Evolutionary conservation across 306 rosid genomes (phyloP).

Genomic region (Casuarina glauca): DNA sequence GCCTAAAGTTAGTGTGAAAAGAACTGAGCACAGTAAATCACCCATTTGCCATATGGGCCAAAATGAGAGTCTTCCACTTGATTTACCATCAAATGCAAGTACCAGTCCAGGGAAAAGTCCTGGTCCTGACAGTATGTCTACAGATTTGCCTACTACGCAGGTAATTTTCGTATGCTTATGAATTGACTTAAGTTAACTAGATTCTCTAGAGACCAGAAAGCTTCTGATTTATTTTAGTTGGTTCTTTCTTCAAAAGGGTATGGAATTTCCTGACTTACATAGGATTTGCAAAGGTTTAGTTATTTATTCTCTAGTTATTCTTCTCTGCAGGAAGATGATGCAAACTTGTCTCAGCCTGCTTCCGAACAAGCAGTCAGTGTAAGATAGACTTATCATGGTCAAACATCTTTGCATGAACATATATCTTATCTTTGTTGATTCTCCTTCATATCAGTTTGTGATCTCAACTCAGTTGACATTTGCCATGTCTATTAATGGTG

Average conservation of each 20-base stretch:
- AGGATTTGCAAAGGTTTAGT: neutral
- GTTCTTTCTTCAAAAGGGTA: neutral
- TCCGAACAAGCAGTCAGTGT: constrained; percentile 39
- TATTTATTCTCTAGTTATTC: neutral
- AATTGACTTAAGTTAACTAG: constrained; percentile 1
- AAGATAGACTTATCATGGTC: constrained; percentile 32
- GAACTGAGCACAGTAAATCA: constrained; percentile 27
- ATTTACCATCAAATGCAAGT: constrained; percentile 46
- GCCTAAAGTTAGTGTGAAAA: constrained; percentile 61
- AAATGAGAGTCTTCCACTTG: constrained; percentile 50
- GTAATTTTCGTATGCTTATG: constrained; percentile 34
- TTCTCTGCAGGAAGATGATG: constrained; percentile 46
- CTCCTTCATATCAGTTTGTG: constrained; percentile 5
- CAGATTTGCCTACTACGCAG: constrained; percentile 57
- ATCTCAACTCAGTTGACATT: neutral
- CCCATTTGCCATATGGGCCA: constrained; percentile 40
- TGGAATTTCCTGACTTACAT: constrained; percentile 12
- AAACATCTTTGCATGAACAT: constrained; percentile 46
- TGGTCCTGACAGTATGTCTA: constrained; percentile 37
- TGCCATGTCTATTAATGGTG: neutral
- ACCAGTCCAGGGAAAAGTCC: constrained; percentile 43
- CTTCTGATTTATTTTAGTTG: neutral
- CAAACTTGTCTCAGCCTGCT: constrained; percentile 24
- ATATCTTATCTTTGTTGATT: constrained; percentile 19
- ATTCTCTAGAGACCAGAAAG: neutral